A percentile compares a stretch with the other conserved stretches of the same genome.
Evolutionary conservation across 2,329 filamentous ascomycete genomes (phyloP).

Genomic region (Claviceps sp.): DNA sequence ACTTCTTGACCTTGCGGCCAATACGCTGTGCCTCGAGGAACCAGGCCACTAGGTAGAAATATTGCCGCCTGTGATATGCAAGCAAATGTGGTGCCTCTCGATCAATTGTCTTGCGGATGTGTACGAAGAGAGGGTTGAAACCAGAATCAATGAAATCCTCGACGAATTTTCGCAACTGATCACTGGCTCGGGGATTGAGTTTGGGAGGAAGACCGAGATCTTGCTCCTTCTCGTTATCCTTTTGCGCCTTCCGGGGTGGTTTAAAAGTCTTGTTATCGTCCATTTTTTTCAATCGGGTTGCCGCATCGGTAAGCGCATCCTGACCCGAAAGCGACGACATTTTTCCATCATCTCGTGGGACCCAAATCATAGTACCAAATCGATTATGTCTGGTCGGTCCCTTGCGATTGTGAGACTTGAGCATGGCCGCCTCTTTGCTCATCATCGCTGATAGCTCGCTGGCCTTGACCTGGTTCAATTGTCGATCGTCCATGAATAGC

Average conservation of each 20-base stretch:
- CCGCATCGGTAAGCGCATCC: conserved; percentile 61
- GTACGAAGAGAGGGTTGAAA: conserved; percentile 82
- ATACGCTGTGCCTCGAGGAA: conserved; percentile 77
- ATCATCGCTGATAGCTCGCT: conserved; percentile 64
- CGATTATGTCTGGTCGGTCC: conserved; percentile 81
- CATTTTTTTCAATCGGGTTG: conserved; percentile 71
- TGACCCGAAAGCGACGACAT: conserved; percentile 82
- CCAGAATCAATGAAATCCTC: conserved; percentile 89
- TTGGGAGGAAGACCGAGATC: conserved; percentile 65
- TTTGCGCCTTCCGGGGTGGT: conserved; percentile 53
- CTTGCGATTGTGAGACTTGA: conserved; percentile 60
- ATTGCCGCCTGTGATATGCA: conserved; percentile 66
- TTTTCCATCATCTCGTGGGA: conserved; percentile 75
- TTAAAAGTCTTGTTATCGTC: conserved; percentile 84
- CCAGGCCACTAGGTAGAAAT: conserved; percentile 87
- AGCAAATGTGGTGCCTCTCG: conserved; percentile 74
- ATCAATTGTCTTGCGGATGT: conserved; percentile 79
- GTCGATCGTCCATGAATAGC: conserved; percentile 70
- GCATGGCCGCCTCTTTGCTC: conserved; percentile 72
- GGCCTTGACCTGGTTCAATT: conserved; percentile 54
- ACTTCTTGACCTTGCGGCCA: conserved; percentile 48
- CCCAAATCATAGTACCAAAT: conserved; percentile 96
- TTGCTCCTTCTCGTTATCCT: conserved; percentile 48
- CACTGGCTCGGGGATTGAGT: conserved; percentile 60
- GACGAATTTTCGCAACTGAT: conserved; percentile 67